Percentiles rank a stretch among this genome's conserved stretches.
These are phyloP conservation scores for Ilyonectria robusta DNA, from an alignment of 2,329 filamentous ascomycete genomes.

Conservation along the genomic window DNA sequence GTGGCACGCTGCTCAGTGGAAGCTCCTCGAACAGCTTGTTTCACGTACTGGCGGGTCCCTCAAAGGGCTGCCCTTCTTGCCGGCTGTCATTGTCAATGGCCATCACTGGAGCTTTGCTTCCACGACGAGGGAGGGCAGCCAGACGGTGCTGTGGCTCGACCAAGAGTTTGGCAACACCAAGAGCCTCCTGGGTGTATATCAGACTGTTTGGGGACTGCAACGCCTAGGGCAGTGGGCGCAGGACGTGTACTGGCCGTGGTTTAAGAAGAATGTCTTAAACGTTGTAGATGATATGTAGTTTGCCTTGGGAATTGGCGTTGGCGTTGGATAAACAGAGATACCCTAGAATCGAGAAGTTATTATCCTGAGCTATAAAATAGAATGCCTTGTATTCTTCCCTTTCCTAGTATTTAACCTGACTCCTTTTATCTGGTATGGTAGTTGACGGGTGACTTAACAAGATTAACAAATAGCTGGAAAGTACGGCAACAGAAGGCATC, in stretches of 20 bases:
- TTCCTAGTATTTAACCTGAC: too few species aligned
- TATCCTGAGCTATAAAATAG: too few species aligned
- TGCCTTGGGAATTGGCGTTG: too few species aligned
- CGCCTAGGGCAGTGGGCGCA: conserved; percentile 45
- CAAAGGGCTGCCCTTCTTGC: not conserved
- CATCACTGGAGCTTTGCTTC: not conserved
- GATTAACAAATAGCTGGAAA: too few species aligned
- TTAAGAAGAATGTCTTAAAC: not conserved
- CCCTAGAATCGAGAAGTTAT: too few species aligned
- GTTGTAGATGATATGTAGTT: too few species aligned
- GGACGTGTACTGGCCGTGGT: not conserved
- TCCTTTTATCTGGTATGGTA: too few species aligned
- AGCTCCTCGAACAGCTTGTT: not conserved
- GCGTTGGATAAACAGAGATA: too few species aligned
- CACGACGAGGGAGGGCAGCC: not conserved
- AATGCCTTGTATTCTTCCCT: too few species aligned
- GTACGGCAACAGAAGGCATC: too few species aligned
- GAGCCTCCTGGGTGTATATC: not conserved
- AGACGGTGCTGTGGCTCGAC: not conserved
- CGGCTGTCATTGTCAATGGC: not conserved
- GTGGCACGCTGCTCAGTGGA: conserved; percentile 17
- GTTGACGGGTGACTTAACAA: too few species aligned
- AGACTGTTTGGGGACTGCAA: not conserved
- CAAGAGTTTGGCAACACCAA: not conserved
- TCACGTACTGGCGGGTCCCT: not conserved